Percentiles rank a stretch among this genome's conserved stretches.
Evolutionary conservation across 2,329 filamentous ascomycete genomes (phyloP).

Genomic region (Fusarium succisae): DNA sequence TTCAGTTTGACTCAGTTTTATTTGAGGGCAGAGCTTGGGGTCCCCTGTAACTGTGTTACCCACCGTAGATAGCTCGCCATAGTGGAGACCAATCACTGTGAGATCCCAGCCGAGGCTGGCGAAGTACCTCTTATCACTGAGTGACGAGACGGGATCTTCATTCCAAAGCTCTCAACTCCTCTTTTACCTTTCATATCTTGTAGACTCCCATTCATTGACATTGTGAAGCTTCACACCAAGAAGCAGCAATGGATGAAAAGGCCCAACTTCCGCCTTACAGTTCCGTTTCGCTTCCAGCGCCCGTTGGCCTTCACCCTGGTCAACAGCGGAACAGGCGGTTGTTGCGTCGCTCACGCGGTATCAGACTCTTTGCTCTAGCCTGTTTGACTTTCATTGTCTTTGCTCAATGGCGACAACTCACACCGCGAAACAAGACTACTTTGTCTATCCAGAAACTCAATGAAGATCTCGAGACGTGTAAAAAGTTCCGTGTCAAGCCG

Average conservation of each 20-base stretch:
- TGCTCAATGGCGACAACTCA: slow-evolving; percentile 58
- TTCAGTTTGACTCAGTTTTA: neutral
- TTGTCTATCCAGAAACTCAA: slow-evolving; percentile 64
- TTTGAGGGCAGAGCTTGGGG: neutral
- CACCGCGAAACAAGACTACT: slow-evolving; percentile 41
- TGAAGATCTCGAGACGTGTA: slow-evolving; percentile 64
- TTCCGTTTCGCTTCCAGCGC: slow-evolving; percentile 44
- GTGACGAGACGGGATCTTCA: slow-evolving; percentile 19
- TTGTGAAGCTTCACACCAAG: neutral
- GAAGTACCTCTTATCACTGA: slow-evolving; percentile 14
- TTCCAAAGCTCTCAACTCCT: slow-evolving; percentile 21
- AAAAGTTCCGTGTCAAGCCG: slow-evolving; percentile 63
- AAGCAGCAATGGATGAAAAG: slow-evolving; percentile 51
- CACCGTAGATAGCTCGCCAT: slow-evolving; percentile 12
- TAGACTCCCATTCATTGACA: neutral
- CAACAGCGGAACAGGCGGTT: slow-evolving; percentile 39
- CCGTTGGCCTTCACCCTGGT: slow-evolving; percentile 11
- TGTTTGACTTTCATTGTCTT: slow-evolving; percentile 62
- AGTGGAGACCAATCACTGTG: slow-evolving; percentile 23
- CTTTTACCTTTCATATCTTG: neutral
- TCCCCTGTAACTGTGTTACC: neutral
- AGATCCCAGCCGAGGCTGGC: neutral
- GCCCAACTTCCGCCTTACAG: slow-evolving; percentile 57
- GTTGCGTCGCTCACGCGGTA: slow-evolving; percentile 55
- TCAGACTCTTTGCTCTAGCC: slow-evolving; percentile 56